phyloP scores from a whole-genome alignment of 192 early-diverging fungal genomes.

The Podila minutissima region DNA sequence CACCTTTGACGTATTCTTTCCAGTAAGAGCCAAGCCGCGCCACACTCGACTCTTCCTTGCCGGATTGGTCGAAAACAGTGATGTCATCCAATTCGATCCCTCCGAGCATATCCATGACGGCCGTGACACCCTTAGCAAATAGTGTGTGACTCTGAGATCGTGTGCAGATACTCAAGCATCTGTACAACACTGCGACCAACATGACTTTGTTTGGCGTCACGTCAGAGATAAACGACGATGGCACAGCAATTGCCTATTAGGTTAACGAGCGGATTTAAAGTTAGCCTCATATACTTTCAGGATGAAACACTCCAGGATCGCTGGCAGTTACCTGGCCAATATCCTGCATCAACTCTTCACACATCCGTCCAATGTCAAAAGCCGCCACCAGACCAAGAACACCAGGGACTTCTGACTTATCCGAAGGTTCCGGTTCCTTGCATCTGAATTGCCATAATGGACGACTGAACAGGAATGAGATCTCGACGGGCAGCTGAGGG shows the following conservation, averaged over 20 bases:
- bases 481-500: not conserved
- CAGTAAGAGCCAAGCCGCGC: not conserved
- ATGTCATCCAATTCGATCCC: not conserved
- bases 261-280: no score
- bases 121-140: not conserved
- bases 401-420: not conserved
- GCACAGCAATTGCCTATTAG: not conserved
- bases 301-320: no score
- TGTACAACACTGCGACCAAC: not conserved
- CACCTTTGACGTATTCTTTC: not conserved
- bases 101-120: constrained; percentile 1
- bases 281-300: no score
- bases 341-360: constrained; percentile 16
- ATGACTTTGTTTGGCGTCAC: not conserved
- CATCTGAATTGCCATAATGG: constrained; percentile 7
- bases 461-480: constrained; percentile 12
- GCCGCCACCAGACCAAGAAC: constrained; percentile 8
- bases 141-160: not conserved
- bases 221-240: not conserved
- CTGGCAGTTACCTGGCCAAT: constrained; percentile 3
- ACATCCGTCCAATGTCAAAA: constrained; percentile 17
- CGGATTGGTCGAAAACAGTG: not conserved
- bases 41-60: no score
- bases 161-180: not conserved
- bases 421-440: not conserved